Conservation (phyloP, 2,329 filamentous ascomycete genomes). For the Grosmannia clavigera region DNA sequence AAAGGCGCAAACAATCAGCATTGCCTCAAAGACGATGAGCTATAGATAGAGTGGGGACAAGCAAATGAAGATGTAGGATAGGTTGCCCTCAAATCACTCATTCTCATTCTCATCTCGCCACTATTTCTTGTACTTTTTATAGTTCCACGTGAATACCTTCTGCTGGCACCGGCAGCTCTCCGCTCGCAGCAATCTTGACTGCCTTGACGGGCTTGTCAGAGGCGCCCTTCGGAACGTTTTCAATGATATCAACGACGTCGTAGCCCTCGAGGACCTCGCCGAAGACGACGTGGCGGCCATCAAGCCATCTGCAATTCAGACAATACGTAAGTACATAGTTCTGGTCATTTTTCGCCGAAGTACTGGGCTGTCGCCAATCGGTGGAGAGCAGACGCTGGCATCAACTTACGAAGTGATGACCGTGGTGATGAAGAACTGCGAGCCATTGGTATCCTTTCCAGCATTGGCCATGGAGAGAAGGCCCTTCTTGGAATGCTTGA, state of each 20-base stretch:
- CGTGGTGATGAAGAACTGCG: slow-evolving; percentile 86
- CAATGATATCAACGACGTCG: slow-evolving; percentile 67
- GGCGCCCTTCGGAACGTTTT: slow-evolving; percentile 52
- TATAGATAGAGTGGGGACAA: background rate
- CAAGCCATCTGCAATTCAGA: slow-evolving; percentile 51
- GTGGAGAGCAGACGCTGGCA: background rate
- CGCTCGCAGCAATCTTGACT: slow-evolving; percentile 72
- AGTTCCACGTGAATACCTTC: slow-evolving; percentile 93
- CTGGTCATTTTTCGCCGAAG: background rate
- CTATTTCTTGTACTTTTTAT: slow-evolving; percentile 30
- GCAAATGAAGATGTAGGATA: background rate
- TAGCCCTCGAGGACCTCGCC: slow-evolving; percentile 81
- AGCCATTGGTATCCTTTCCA: slow-evolving; percentile 76
- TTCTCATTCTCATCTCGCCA: background rate
- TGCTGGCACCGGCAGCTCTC: slow-evolving; percentile 68
- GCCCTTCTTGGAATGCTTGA: slow-evolving; percentile 80
- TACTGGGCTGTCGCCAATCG: background rate
- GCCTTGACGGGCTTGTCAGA: slow-evolving; percentile 57
- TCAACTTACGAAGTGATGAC: slow-evolving; percentile 55
- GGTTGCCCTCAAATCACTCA: background rate
- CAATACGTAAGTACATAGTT: slow-evolving; percentile 2
- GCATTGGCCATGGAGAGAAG: slow-evolving; percentile 78
- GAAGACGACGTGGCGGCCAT: slow-evolving; percentile 77
- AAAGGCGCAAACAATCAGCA: slow-evolving; percentile 5
- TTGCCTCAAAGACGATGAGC: background rate